Evolutionary conservation across 768 basidiomycete genomes (phyloP).

Genomic region (Paxillus involutus): DNA sequence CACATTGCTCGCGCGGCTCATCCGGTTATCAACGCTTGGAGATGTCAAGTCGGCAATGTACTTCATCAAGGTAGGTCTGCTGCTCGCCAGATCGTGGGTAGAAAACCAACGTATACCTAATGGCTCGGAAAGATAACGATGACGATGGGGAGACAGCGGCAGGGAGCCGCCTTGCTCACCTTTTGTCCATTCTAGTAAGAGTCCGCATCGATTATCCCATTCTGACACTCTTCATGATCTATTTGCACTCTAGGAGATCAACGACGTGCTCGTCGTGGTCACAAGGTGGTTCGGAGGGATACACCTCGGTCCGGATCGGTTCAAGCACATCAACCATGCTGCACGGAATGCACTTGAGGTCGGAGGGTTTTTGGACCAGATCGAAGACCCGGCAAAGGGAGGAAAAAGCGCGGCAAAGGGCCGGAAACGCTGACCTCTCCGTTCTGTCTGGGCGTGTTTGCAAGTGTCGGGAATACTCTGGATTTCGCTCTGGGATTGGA

Average conservation of each 20-base stretch:
- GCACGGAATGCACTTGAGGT: conserved; percentile 87
- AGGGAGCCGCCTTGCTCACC: conserved; percentile 85
- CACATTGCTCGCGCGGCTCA: conserved; percentile 75
- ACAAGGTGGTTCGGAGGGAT: conserved; percentile 94
- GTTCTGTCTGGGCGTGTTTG: too few relatives aligned
- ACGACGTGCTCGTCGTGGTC: conserved; percentile 87
- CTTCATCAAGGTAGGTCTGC: conserved; percentile 67
- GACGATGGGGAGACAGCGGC: conserved; percentile 95
- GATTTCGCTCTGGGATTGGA: too few relatives aligned
- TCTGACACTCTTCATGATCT: not conserved
- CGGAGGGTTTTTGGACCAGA: conserved; percentile 78
- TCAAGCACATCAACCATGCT: conserved; percentile 94
- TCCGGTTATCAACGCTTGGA: conserved; percentile 82
- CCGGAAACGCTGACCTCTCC: conserved; percentile 23
- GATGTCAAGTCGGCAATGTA: conserved; percentile 64
- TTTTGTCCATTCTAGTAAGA: conserved; percentile 82
- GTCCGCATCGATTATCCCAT: not conserved
- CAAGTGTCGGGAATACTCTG: too few relatives aligned
- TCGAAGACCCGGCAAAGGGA: conserved; percentile 26
- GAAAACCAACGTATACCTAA: not conserved
- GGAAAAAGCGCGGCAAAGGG: conserved; percentile 22
- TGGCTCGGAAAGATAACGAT: conserved; percentile 68
- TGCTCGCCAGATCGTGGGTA: not conserved
- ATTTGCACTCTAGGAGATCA: conserved; percentile 55
- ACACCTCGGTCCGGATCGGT: conserved; percentile 85